phyloP scores from a whole-genome alignment of 306 rosid genomes.

The Citrullus colocynthis region DNA sequence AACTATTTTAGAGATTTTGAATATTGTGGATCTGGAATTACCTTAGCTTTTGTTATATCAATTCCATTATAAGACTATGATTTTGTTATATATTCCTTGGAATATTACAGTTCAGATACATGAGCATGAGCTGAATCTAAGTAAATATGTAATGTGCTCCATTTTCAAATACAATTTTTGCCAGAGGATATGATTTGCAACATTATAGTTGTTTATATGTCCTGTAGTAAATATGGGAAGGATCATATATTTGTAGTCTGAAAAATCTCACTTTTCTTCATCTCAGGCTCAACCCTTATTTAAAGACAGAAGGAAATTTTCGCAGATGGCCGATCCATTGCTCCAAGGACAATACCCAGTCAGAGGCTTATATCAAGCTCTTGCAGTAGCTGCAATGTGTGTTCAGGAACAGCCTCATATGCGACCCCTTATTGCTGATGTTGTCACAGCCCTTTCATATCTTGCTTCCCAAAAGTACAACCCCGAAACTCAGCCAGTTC shows the following conservation, averaged over 20 bases:
- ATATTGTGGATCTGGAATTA: not conserved
- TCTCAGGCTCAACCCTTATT: constrained; percentile 46
- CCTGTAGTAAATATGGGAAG: not conserved
- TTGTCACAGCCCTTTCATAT: constrained; percentile 40
- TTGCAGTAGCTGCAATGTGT: constrained; percentile 54
- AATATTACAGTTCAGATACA: not conserved
- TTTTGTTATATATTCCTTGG: not conserved
- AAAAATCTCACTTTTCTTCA: not conserved
- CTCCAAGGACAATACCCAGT: constrained; percentile 45
- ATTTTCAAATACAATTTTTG: not conserved
- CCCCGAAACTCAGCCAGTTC: constrained; percentile 23
- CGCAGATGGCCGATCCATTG: constrained; percentile 40
- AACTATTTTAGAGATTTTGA: not conserved
- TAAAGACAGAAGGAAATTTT: constrained; percentile 36
- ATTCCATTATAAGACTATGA: not conserved
- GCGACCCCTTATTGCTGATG: constrained; percentile 49
- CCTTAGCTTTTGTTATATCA: not conserved
- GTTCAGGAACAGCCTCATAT: constrained; percentile 49
- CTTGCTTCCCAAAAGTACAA: constrained; percentile 40
- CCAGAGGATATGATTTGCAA: not conserved
- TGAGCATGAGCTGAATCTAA: not conserved
- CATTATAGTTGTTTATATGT: not conserved
- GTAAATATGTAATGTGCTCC: not conserved
- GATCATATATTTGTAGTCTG: not conserved
- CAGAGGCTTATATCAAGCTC: constrained; percentile 51